Percentiles rank a stretch among this genome's conserved stretches.
Conservation (phyloP, 352 stramenopile species). For the Lagenidium sp. region DNA sequence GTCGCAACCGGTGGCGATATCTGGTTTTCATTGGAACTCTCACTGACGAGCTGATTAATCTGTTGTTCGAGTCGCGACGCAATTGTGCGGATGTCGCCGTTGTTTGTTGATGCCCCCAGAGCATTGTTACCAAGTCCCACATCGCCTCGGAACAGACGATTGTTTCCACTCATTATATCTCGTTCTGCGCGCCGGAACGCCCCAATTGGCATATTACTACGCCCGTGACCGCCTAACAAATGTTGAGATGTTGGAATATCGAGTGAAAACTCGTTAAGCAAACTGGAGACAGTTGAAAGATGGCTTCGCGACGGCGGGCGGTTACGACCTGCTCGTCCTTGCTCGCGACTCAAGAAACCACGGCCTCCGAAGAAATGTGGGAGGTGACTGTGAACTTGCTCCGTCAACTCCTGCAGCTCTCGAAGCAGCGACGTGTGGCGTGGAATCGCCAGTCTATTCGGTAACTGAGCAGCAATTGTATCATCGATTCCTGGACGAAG, state of each 20-base stretch:
- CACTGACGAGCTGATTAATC: slow-evolving; percentile 42
- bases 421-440: slow-evolving; percentile 57
- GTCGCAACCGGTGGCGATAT: no score
- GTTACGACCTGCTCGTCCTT: slow-evolving; percentile 34
- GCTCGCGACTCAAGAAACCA: slow-evolving; percentile 23
- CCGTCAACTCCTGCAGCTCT: slow-evolving; percentile 63
- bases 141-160: slow-evolving; percentile 20
- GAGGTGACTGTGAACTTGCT: slow-evolving; percentile 68
- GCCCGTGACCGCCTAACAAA: slow-evolving; percentile 15
- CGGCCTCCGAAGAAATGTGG: slow-evolving; percentile 21
- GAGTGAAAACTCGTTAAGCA: slow-evolving; percentile 78
- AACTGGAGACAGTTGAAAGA: slow-evolving; percentile 59
- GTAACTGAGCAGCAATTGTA: no score
- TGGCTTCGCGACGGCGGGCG: slow-evolving; percentile 53
- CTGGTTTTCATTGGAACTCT: no score
- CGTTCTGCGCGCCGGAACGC: slow-evolving; percentile 34
- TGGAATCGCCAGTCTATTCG: slow-evolving; percentile 39
- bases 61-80: slow-evolving; percentile 69
- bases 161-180: slow-evolving; percentile 44
- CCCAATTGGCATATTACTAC: slow-evolving; percentile 8
- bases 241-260: slow-evolving; percentile 53
- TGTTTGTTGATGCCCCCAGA: slow-evolving; percentile 19
- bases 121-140: neutral
- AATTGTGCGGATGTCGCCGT: slow-evolving; percentile 47
- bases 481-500: no score